A percentile compares a stretch with the other conserved stretches of the same genome.
Evolutionary conservation across 2,329 filamentous ascomycete species (phyloP).

Genomic region (Penicillium capsulatum): DNA sequence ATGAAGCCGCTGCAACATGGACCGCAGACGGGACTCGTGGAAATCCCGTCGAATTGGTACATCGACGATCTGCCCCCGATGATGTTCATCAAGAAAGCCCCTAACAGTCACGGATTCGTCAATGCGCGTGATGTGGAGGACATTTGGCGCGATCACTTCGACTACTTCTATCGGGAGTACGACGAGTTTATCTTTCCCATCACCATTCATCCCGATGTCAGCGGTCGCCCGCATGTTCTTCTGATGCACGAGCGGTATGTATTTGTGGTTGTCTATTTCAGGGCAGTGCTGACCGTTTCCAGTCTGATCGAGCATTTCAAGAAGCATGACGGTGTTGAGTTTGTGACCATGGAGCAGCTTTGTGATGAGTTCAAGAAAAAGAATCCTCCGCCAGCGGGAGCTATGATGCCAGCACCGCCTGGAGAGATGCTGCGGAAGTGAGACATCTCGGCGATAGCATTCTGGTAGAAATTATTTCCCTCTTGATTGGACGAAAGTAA

Average conservation of each 20-base stretch:
- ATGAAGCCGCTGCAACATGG: slow-evolving; percentile 49
- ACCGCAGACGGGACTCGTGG: slow-evolving; percentile 38
- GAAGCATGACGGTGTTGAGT: slow-evolving; percentile 27
- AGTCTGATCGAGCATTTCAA: slow-evolving; percentile 29
- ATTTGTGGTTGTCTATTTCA: neutral
- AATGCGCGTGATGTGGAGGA: slow-evolving; percentile 55
- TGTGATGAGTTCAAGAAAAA: slow-evolving; percentile 25
- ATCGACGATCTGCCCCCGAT: slow-evolving; percentile 44
- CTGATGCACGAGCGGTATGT: slow-evolving; percentile 66
- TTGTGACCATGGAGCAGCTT: slow-evolving; percentile 29
- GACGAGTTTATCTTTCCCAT: slow-evolving; percentile 75
- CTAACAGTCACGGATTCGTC: slow-evolving; percentile 56
- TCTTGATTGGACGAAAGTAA: no score
- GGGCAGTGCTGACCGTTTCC: slow-evolving; percentile 1
- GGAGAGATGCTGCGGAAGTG: slow-evolving; percentile 1
- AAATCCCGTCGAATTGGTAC: slow-evolving; percentile 46
- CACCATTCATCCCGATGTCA: slow-evolving; percentile 71
- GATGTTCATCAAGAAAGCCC: slow-evolving; percentile 44
- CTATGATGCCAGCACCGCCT: slow-evolving; percentile 20
- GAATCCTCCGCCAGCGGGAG: slow-evolving; percentile 20
- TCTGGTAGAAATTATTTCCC: neutral
- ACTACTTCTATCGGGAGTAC: slow-evolving; percentile 70
- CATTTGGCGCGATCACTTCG: slow-evolving; percentile 60
- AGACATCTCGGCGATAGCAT: neutral
- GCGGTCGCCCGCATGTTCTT: slow-evolving; percentile 65